Conservation (phyloP, 2,329 filamentous ascomycete genomes). For the Fonsecaea erecta region DNA sequence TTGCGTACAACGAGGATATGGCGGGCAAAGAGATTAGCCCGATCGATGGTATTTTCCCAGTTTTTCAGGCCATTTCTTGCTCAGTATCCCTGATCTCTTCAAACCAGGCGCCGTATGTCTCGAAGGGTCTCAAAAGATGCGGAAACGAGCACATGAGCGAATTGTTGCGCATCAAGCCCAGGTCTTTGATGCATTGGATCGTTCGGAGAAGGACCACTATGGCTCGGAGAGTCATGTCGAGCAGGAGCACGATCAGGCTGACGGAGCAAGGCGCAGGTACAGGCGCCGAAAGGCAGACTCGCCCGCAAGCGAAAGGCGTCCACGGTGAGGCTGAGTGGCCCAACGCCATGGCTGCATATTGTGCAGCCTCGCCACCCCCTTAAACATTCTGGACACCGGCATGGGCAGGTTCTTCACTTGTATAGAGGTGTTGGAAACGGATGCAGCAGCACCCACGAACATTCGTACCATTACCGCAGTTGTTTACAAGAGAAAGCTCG, state of each 20-base stretch:
- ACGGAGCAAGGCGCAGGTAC: neutral
- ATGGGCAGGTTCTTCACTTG: neutral
- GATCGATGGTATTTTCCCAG: neutral
- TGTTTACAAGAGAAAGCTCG: neutral
- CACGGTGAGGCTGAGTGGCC: neutral
- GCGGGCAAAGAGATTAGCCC: neutral
- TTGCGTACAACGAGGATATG: neutral
- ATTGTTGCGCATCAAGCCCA: neutral
- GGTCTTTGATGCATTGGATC: neutral
- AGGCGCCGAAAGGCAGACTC: neutral
- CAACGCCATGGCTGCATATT: neutral
- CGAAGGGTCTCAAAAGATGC: neutral
- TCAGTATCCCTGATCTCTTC: neutral
- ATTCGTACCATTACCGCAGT: neutral
- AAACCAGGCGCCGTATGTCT: neutral
- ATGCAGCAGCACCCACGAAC: neutral
- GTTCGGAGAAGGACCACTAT: neutral
- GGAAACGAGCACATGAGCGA: neutral
- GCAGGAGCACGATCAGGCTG: constrained; percentile 2
- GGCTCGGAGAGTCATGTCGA: neutral
- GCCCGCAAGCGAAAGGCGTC: neutral
- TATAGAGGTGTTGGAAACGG: neutral
- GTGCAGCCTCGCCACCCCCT: neutral
- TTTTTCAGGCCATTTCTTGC: neutral
- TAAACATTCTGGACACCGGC: neutral